Evolutionary conservation across 1,139 yeast species (phyloP), one percentile per base, ranked within the genome.

Genomic region (Wickerhamomyces sp.): DNA sequence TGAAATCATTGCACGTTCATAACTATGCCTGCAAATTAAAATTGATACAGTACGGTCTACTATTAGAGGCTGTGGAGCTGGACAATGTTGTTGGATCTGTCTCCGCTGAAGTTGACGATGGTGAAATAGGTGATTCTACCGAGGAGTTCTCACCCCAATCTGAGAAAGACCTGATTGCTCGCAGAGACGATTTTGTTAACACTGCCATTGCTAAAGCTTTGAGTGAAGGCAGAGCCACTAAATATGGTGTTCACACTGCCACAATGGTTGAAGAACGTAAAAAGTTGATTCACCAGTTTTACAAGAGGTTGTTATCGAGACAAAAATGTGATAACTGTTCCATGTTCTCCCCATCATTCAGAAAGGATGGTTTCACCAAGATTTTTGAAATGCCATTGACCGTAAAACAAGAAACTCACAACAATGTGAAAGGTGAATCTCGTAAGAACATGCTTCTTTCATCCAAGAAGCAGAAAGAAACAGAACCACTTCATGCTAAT

Each of bases 301-400:
- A 88, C 66, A 76, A 73, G 52, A 74, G 75, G 49, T 64, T 88
- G 37, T 66, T 86, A 47, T 63, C 81, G 33, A 78, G 96, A 61
- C 80, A 87, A 39, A 84, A 80, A 60, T 93, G 99, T 74, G 94
- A 85, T 55, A 88, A 88, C 61, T 93, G 99, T 73, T 86, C 88
- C 32, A 85, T 89, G 95, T 85, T 72, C 59, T 87, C 96, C 29
- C 97, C 98, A 37, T 70, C 81, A 28, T 91, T 81, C 69, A 78
- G 98, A 66, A 91, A 89, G 56, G 98, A 93, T 58, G 98, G 98
- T 1, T 84, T 78, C 55, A 76, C 91, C 40, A 93, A 93, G 66
- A 78, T 93, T 44, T 93, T 93, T 51, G 97, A 91, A 64, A 80
- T 80, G 46, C 78, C 94, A 6, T 70, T 93, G 51, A 73, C 73